These are phyloP conservation scores for Blastomyces silverae DNA, from an alignment of 2,329 filamentous ascomycete genomes.

Conservation along the genomic window DNA sequence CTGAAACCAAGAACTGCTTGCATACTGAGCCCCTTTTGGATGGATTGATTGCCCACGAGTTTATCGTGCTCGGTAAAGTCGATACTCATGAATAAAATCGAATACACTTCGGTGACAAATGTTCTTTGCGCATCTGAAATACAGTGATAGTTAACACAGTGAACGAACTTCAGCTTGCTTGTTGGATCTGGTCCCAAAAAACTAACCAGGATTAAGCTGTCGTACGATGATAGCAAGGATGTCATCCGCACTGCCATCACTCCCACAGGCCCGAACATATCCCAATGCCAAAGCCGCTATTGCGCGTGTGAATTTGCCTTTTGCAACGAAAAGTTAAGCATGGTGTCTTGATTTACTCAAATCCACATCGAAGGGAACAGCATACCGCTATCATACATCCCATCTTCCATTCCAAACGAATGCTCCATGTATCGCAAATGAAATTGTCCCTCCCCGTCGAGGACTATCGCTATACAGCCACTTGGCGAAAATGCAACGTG, in stretches of 20 bases:
- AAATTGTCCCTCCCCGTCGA: constrained; percentile 37
- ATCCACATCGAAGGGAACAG: neutral
- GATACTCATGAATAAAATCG: constrained; percentile 63
- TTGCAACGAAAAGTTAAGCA: neutral
- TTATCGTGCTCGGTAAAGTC: constrained; percentile 79
- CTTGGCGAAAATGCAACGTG: constrained; percentile 42
- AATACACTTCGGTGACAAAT: constrained; percentile 61
- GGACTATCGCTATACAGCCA: constrained; percentile 35
- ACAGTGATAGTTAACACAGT: neutral
- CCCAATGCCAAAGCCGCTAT: constrained; percentile 55
- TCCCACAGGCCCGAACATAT: constrained; percentile 45
- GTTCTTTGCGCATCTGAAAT: constrained; percentile 52
- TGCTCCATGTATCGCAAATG: constrained; percentile 38
- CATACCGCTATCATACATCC: constrained; percentile 36
- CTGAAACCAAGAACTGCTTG: constrained; percentile 71
- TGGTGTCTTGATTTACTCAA: neutral
- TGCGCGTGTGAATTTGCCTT: constrained; percentile 45
- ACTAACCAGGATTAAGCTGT: constrained; percentile 36
- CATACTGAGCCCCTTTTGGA: constrained; percentile 71
- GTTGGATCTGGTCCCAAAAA: constrained; percentile 20
- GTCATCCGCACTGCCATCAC: constrained; percentile 57
- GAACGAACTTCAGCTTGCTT: neutral
- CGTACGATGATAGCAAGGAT: constrained; percentile 60
- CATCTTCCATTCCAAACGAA: constrained; percentile 34
- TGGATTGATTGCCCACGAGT: constrained; percentile 62